phyloP scores from a whole-genome alignment of 2,329 filamentous ascomycete genomes.

The Sporothrix sp. region DNA sequence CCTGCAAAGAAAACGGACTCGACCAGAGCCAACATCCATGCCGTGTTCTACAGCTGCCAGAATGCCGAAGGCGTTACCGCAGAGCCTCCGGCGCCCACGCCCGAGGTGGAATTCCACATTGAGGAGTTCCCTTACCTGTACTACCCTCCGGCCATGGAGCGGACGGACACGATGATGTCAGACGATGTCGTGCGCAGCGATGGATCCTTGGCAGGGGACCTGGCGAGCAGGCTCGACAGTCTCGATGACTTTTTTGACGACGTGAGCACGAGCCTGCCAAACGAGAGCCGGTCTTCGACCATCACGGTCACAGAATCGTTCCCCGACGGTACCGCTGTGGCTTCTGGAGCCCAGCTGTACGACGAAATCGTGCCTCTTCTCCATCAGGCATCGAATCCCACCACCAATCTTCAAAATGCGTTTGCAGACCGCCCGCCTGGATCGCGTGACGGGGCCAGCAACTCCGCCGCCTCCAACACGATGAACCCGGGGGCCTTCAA shows the following conservation, averaged over 20 bases:
- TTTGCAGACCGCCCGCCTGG: slow-evolving; percentile 64
- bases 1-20: slow-evolving; percentile 81
- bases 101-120: slow-evolving; percentile 83
- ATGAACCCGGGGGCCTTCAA: slow-evolving; percentile 54
- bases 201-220: slow-evolving; percentile 55
- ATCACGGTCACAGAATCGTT: slow-evolving; percentile 54
- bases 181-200: slow-evolving; percentile 62
- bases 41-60: slow-evolving; percentile 89
- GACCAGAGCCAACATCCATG: slow-evolving; percentile 86
- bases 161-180: slow-evolving; percentile 87
- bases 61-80: slow-evolving; percentile 30
- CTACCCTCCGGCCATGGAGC: slow-evolving; percentile 54
- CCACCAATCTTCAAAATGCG: slow-evolving; percentile 75
- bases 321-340: slow-evolving; percentile 45
- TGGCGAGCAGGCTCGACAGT: slow-evolving; percentile 71
- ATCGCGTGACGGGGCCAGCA: slow-evolving; percentile 45
- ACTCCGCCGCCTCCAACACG: slow-evolving; percentile 33
- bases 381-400: slow-evolving; percentile 72
- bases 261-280: slow-evolving; percentile 46
- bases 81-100: slow-evolving; percentile 53
- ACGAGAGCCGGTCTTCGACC: slow-evolving; percentile 51
- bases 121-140: slow-evolving; percentile 82
- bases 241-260: slow-evolving; percentile 78
- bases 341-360: slow-evolving; percentile 74
- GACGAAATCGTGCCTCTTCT: slow-evolving; percentile 87